Evolutionary conservation across 2,329 filamentous ascomycete species (phyloP), one percentile per base, ranked within the genome.

Genomic region (Trichophyton benhamiae): DNA sequence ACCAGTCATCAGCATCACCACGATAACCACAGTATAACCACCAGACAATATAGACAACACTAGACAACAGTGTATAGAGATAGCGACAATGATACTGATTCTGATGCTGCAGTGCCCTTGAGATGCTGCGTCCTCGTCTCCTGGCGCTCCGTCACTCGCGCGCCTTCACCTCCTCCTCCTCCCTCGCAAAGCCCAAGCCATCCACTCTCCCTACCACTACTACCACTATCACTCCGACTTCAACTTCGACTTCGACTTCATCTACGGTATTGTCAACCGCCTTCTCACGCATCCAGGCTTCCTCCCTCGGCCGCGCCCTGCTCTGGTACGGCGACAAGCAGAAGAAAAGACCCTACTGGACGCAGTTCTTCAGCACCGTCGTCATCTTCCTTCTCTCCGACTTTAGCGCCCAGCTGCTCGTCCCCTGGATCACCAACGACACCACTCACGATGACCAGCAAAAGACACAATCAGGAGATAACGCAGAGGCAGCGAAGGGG

Each of bases 321-420:
- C 63, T 69, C 44, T 72, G 71, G 64, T 96, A 94, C 71, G 85
- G 82, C 15, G 81, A 85, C 22, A 82, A 85, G 55, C 90, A 96
- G 75, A 78, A 83, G 59, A 80, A 82, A 58, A 79, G 86, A 58
- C 91, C 92, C 0, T 88, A 89, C 69, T 76, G 81, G n/a, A 95
- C 89, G 8, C 91, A 96, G 76, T 72, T 95, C 63, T 79, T 81
- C 65, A 90, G 83, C 67, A 85, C 87, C 48, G 74, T 96, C 53
- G 79, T 89, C 44, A 89, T 95, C 63, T 96, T 91, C 70, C 79
- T 91, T 44, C 81, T 83, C 58, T 89, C 87, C 7, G 91, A 95
- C 72, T 66, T 94, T 60, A 85, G 84, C 52, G 89, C 90, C 53
- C 91, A 95, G 75, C 78, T 80, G 62, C 83, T 95, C 65, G 78